Evolutionary conservation across 306 rosid species (phyloP), one percentile per base, ranked within the genome.

Genomic region (Prinsepia uniflora): DNA sequence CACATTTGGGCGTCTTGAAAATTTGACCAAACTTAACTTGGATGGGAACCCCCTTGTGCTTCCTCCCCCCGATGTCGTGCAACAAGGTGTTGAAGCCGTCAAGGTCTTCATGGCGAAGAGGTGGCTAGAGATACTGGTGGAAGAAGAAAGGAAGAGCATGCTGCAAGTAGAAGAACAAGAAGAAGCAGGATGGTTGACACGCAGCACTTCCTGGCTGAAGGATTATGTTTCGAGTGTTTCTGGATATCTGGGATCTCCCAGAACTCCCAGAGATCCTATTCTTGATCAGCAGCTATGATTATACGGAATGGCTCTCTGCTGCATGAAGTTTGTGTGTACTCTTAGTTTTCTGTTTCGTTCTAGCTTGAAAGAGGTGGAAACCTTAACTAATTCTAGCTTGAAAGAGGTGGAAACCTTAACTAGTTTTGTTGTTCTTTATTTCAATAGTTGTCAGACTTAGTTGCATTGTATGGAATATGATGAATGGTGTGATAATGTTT

Each of bases 151-250:
- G 66, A 89, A 80, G 75, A 81, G 83, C 74, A 83, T 48, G 62
- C 80, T 65, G 52, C 88, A 84, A 75, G 56, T 75, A 17, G 80
- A 82, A 75, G 96, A 86, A 68, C 82, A 79, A 67, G 75, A 66
- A 61, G 75, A 84, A 60, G 55, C 71, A 10, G 97, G 88, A 47
- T 95, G 97, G 99, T 72, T 95, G 77, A 91, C 84, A 0, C 82
- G 99, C 74, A 89, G 96, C 85, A 81, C 90, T 54, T 89, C 97
- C 64, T 84, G 88, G 99, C 76, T 95, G 88, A 91, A 91, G 79
- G 76, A 72, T 63, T 70, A 76, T n/a, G 84, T 62, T 64, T 63
- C 73, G 6, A 72, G 82, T 65, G 88, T 83, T 71, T 66, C 96
- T 34, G 97, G 78, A 52, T 75, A 79, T 65, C n/a, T 87, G 58